Conservation (phyloP, 2,329 filamentous ascomycete species). For the Lachnellula occidentalis region DNA sequence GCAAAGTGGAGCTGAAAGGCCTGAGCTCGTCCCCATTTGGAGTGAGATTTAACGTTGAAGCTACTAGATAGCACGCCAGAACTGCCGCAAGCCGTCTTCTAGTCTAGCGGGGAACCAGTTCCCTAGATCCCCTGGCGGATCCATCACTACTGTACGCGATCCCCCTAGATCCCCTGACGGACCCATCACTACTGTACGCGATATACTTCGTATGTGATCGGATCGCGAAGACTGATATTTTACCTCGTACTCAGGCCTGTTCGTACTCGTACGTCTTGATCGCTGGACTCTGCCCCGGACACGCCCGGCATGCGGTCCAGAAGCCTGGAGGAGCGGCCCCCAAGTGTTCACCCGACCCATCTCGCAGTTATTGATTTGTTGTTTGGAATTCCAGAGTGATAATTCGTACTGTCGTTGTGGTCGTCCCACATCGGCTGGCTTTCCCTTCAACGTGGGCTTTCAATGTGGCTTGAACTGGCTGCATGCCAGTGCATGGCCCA, state of each 20-base stretch:
- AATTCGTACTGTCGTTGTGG: too few species aligned
- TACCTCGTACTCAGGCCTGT: too few species aligned
- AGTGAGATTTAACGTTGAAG: slow-evolving; percentile 10
- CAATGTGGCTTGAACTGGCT: neutral
- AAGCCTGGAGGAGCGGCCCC: neutral
- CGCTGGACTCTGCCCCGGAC: neutral
- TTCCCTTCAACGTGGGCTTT: neutral
- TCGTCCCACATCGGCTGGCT: neutral
- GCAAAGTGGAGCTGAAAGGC: slow-evolving; percentile 3
- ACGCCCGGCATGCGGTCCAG: neutral
- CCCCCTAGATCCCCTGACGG: neutral
- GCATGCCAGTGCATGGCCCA: neutral
- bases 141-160: too few species aligned
- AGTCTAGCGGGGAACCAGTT: slow-evolving; percentile 3
- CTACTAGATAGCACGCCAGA: slow-evolving; percentile 10
- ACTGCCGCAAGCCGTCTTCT: neutral
- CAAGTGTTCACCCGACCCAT: neutral
- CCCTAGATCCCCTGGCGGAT: neutral
- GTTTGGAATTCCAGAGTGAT: neutral
- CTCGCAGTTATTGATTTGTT: neutral
- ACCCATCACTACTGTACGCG: neutral
- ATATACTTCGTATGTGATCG: neutral
- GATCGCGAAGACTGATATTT: too few species aligned
- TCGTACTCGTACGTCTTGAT: neutral
- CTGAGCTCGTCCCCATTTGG: neutral